These are phyloP conservation scores for Corylus avellana DNA, from an alignment of 306 rosid species.

Conservation along the genomic window DNA sequence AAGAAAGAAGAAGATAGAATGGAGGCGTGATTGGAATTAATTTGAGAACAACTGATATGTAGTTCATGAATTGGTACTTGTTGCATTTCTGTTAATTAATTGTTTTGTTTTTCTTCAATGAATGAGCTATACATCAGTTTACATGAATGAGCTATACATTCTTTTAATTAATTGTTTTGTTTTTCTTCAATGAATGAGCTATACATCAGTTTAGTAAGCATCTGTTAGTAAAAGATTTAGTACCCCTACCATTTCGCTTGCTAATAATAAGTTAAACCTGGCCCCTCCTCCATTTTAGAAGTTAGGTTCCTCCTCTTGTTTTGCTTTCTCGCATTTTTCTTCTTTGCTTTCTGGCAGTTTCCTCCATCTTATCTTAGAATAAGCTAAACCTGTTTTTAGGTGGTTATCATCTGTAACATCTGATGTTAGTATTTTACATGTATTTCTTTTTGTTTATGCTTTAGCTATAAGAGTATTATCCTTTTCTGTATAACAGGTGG, in stretches of 20 bases:
- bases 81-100: too few relatives aligned
- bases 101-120: too few relatives aligned
- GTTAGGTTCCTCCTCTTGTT: neutral
- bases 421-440: neutral
- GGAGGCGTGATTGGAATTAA: neutral
- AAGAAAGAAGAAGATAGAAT: neutral
- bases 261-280: neutral
- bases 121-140: too few relatives aligned
- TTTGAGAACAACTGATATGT: neutral
- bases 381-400: neutral
- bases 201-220: too few relatives aligned
- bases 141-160: too few relatives aligned
- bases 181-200: too few relatives aligned
- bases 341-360: neutral
- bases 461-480: conserved; percentile 10
- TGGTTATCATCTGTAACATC: conserved; percentile 7
- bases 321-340: neutral
- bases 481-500: conserved; percentile 60
- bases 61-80: too few relatives aligned
- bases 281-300: neutral
- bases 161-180: too few relatives aligned
- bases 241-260: neutral
- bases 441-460: conserved; percentile 16
- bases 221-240: too few relatives aligned
- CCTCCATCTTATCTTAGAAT: neutral